These are phyloP conservation scores for Fusarium globosum DNA, from an alignment of 2,329 filamentous ascomycete species.

Conservation along the genomic window DNA sequence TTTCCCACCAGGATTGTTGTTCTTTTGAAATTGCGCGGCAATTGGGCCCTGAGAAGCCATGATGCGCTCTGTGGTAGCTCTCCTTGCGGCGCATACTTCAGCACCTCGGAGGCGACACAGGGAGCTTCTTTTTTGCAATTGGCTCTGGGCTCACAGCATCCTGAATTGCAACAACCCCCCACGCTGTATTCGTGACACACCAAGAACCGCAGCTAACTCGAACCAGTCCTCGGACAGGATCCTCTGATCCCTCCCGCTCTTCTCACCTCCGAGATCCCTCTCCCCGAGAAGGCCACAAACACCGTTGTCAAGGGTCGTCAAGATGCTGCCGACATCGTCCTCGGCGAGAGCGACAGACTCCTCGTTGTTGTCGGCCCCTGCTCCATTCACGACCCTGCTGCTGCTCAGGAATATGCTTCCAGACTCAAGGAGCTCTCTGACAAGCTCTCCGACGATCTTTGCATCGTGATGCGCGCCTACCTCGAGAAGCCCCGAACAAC, in stretches of 20 bases:
- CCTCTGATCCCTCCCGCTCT: slow-evolving; percentile 90
- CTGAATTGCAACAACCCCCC: neutral
- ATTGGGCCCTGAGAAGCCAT: slow-evolving; percentile 6
- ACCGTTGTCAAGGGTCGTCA: slow-evolving; percentile 78
- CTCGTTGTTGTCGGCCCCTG: slow-evolving; percentile 96
- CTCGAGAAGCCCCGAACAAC: slow-evolving; percentile 98
- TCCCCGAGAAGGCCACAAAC: slow-evolving; percentile 69
- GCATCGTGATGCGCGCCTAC: slow-evolving; percentile 98
- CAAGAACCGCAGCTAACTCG: slow-evolving; percentile 30
- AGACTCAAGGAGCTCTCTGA: slow-evolving; percentile 81
- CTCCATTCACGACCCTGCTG: slow-evolving; percentile 93
- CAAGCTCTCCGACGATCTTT: slow-evolving; percentile 84
- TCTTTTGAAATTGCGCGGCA: neutral
- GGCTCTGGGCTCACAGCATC: neutral
- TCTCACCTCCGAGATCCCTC: slow-evolving; percentile 86
- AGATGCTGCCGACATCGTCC: slow-evolving; percentile 78
- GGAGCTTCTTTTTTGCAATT: neutral
- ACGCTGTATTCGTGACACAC: neutral
- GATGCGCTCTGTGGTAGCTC: slow-evolving; percentile 10
- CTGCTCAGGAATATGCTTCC: slow-evolving; percentile 87
- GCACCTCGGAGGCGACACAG: neutral
- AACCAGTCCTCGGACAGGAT: slow-evolving; percentile 90
- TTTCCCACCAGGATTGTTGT: too few species aligned
- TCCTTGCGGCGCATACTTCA: neutral
- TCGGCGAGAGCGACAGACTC: slow-evolving; percentile 84